Evolutionary conservation across 1,284 basidiomycete genomes (phyloP), one percentile per base, ranked within the genome.

Genomic region (Ustilago tritici): DNA sequence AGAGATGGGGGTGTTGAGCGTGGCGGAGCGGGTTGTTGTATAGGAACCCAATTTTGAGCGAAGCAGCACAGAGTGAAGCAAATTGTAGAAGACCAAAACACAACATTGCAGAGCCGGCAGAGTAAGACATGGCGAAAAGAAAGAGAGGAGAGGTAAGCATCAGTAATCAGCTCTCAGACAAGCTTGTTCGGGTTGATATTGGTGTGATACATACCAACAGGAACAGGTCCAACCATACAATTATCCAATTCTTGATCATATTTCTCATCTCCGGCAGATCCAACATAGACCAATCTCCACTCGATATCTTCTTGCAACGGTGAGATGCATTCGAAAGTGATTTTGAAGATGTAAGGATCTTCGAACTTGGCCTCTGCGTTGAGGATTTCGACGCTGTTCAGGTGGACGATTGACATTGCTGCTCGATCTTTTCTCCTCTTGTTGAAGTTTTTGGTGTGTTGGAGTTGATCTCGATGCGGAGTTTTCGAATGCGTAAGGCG

Each of bases 311-410:
- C 95, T 82, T 92, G 91, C 59, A 99, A 89, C 11, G 92, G 91
- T 8, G 95, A 92, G 79, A 99, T 95, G 87, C 95, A 98, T 87
- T 99, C 97, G 81, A 99, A 99, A 0, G 95, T 97, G 86, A 99
- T 95, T 80, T 93, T 92, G 87, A 98, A 98, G 80, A 91, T 90
- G 88, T 98, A 99, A 43, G 92, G 89, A 83, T 98, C 95, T 65
- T 69, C 35, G 65, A 85, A 85, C 15, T 78, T 70, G 40, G 83
- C 84, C 53, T 79, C 73, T 38, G 79, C 75, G 56, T 85, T 85
- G 65, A 84, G 76, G 54, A 85, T 84, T 53, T 84, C 76, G 23
- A 85, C 78, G 72, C 76, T 77, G 43, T 85, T 82, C 3, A 85
- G 76, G 52, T 84, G 83, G 31, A 85, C 81, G 71, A 85, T 79